Percentiles rank a stretch among this genome's conserved stretches.
Conservation (phyloP, 306 rosid species). For the Lathyrus tuberosus region DNA sequence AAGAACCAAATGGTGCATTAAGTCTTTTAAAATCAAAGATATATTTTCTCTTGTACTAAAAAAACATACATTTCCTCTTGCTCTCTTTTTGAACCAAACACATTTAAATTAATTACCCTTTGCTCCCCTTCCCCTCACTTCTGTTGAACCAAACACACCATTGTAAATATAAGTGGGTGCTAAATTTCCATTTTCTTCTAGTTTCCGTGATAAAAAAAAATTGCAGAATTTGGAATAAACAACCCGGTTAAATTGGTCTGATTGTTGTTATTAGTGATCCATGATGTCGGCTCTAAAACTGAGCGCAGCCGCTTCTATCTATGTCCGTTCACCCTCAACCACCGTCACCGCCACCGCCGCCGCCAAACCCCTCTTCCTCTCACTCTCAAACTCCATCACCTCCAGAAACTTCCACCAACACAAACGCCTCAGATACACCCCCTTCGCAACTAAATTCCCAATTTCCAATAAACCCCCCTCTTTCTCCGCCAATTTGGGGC, state of each 20-base stretch:
- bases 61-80: too few relatives aligned
- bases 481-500: slow-evolving; percentile 35
- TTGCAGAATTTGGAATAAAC: too few relatives aligned
- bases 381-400: neutral
- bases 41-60: too few relatives aligned
- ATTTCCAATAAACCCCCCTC: slow-evolving; percentile 11
- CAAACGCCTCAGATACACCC: neutral
- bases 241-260: too few relatives aligned
- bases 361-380: neutral
- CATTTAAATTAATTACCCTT: too few relatives aligned
- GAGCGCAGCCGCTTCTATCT: slow-evolving; percentile 18
- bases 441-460: neutral
- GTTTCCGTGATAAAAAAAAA: too few relatives aligned
- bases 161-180: too few relatives aligned
- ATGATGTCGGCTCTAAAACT: slow-evolving; percentile 7
- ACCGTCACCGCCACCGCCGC: neutral
- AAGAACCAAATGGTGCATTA: too few relatives aligned
- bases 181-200: neutral
- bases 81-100: too few relatives aligned
- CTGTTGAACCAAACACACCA: too few relatives aligned
- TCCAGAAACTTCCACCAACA: neutral
- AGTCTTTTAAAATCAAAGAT: too few relatives aligned
- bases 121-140: too few relatives aligned
- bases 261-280: neutral
- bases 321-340: neutral